Base-by-base conservation (phyloP, 495 filamentous ascomycete genomes). In the Talaromyces proteolyticus region DNA sequence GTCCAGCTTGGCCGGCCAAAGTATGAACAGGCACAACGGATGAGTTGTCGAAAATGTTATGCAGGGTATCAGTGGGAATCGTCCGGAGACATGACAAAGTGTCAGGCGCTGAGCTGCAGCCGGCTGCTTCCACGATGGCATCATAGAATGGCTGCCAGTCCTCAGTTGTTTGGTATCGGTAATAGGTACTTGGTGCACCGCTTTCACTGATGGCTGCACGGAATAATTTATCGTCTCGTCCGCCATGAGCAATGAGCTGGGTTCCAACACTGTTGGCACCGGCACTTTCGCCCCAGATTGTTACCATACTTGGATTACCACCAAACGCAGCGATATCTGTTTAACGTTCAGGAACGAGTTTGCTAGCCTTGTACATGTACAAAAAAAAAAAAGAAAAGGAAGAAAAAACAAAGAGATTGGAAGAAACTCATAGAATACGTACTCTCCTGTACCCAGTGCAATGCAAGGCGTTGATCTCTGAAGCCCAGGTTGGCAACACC, bases 211-310 rank as follows among this genome's bases (percentile, higher is more conserved):
- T 79, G 14, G 65, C 73, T 4, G 59, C 67, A 19, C 72, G 73
- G 61, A 81, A 82, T 37, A 81, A 67, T 0, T 62, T 51, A 41
- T 80, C 77, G 43, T 74, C 67, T 7, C 61, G 63, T 12, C 62
- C 62, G 0, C 58, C 65, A 43, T 76, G 75, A 2, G 73, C 66
- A 3, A 69, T 52, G 4, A 80, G 52, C 12, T 81, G 79, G 2
- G 56, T 52, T 2, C 67, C 72, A 4, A 81, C 67, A 29, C 65
- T 71, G 11, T 67, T 57, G 10, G 66, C 76, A 6, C 80, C 79
- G 1, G 76, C 74, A 18, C 75, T 80, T 57, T 85, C 79, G 44
- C 81, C 83, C 70, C 78, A 81, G 51, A 85, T 79, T 24, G 79
- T 83, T 11, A 85, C 79, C 62, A 80, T 69, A 51, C 71, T 74